phyloP scores from a whole-genome alignment of 2,329 filamentous ascomycete genomes.

The Aspergillus ruber region DNA sequence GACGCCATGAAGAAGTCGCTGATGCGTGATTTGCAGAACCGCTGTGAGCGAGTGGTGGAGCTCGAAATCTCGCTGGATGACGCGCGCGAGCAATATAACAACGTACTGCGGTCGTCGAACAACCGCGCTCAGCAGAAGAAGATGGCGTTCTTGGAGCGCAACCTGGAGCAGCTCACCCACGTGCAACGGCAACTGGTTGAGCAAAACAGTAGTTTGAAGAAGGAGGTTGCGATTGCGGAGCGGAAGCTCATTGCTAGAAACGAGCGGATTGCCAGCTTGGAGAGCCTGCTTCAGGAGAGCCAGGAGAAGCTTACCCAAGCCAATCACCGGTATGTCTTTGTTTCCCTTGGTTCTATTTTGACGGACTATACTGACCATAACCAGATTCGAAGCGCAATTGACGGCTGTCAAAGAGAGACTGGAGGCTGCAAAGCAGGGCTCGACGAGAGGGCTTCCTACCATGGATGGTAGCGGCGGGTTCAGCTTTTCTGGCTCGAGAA shows the following conservation, averaged over 20 bases:
- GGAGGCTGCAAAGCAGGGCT: conserved; percentile 87
- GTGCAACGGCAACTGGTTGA: conserved; percentile 97
- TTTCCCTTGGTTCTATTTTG: too few relatives aligned
- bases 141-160: conserved; percentile 98
- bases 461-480: conserved; percentile 62
- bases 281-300: conserved; percentile 87
- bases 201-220: conserved; percentile 95
- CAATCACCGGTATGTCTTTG: conserved; percentile 77
- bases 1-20: conserved; percentile 99
- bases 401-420: conserved; percentile 96
- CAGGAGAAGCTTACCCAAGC: conserved; percentile 97
- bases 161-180: conserved; percentile 93
- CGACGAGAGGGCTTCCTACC: conserved; percentile 72
- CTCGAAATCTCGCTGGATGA: conserved; percentile 96
- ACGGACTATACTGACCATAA: conserved; percentile 7
- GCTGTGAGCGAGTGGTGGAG: conserved; percentile 95
- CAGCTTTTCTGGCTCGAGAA: conserved; percentile 58
- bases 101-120: conserved; percentile 91
- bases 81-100: conserved; percentile 98
- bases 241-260: conserved; percentile 94
- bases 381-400: conserved; percentile 93
- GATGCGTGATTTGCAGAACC: conserved; percentile 97
- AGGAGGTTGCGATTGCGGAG: conserved; percentile 97
- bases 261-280: conserved; percentile 90
- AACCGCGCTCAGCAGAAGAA: conserved; percentile 99